Percentiles rank a stretch among this genome's conserved stretches.
Evolutionary conservation across 225 moss, liverwort and hornwort genomes (phyloP).

Genomic region (Rhytidiadelphus loreus): DNA sequence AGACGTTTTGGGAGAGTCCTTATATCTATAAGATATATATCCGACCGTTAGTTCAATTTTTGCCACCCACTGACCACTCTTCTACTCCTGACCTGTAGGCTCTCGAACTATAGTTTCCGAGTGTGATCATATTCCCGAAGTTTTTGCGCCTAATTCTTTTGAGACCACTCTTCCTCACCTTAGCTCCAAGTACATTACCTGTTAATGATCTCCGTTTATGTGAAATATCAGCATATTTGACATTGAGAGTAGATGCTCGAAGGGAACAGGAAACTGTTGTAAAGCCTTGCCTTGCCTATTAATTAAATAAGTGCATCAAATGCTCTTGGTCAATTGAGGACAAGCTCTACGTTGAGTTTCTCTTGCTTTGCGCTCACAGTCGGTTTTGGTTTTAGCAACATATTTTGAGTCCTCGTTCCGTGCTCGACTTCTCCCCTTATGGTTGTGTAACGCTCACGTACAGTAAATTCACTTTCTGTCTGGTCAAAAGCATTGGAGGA

Average conservation of each 20-base stretch:
- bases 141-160: background rate
- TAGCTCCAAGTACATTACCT: background rate
- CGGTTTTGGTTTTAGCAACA: background rate
- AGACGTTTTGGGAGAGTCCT: conserved; percentile 9
- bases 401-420: background rate
- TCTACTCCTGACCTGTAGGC: background rate
- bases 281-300: background rate
- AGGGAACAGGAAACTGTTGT: background rate
- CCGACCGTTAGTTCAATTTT: conserved; percentile 7
- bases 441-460: background rate
- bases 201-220: background rate
- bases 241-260: background rate
- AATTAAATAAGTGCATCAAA: conserved; percentile 17
- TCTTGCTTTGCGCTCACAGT: background rate
- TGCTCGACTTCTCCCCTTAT: background rate
- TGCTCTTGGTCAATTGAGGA: background rate
- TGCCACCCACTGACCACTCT: background rate
- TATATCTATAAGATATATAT: background rate
- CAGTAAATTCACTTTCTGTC: background rate
- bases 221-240: conserved; percentile 9
- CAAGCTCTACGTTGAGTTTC: background rate
- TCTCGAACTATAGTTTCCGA: background rate
- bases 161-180: background rate
- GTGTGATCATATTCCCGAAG: background rate
- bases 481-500: background rate